A percentile compares a stretch with the other conserved stretches of the same genome.
These are phyloP conservation scores for Stylonectria norvegica DNA, from an alignment of 2,329 filamentous ascomycete species.

Conservation along the genomic window DNA sequence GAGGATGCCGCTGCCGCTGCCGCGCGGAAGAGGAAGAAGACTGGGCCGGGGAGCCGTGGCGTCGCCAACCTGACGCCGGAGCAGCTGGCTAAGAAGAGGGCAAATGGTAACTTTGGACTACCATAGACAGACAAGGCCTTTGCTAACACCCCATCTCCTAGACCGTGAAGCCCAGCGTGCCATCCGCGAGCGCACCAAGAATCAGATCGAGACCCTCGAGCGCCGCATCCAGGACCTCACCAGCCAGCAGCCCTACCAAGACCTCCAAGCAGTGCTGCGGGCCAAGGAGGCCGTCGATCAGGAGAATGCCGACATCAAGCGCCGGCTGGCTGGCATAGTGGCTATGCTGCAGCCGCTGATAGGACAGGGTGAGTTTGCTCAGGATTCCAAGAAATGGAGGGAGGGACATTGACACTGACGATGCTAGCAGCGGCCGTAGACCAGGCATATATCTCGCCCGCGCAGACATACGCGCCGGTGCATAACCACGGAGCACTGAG, in stretches of 20 bases:
- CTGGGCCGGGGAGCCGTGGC: slow-evolving; percentile 43
- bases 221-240: slow-evolving; percentile 71
- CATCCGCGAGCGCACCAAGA: slow-evolving; percentile 77
- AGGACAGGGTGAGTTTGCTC: slow-evolving; percentile 21
- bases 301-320: slow-evolving; percentile 76
- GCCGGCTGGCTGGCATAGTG: slow-evolving; percentile 63
- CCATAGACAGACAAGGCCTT: neutral
- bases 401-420: too few relatives aligned
- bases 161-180: slow-evolving; percentile 84
- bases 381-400: neutral
- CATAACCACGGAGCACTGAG: slow-evolving; percentile 16
- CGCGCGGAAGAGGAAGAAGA: slow-evolving; percentile 44
- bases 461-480: slow-evolving; percentile 26
- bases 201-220: slow-evolving; percentile 73
- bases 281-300: slow-evolving; percentile 75
- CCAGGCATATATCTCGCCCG: slow-evolving; percentile 33
- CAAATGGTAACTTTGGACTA: slow-evolving; percentile 46
- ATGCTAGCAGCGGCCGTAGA: slow-evolving; percentile 24
- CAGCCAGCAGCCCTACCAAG: slow-evolving; percentile 76
- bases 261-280: slow-evolving; percentile 70
- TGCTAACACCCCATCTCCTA: slow-evolving; percentile 32
- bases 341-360: slow-evolving; percentile 61
- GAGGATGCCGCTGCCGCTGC: slow-evolving; percentile 18
- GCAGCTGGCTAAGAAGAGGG: slow-evolving; percentile 65
- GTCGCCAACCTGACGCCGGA: slow-evolving; percentile 68